phyloP scores from a whole-genome alignment of 1,284 basidiomycete genomes.

The Puccinia novopanici region DNA sequence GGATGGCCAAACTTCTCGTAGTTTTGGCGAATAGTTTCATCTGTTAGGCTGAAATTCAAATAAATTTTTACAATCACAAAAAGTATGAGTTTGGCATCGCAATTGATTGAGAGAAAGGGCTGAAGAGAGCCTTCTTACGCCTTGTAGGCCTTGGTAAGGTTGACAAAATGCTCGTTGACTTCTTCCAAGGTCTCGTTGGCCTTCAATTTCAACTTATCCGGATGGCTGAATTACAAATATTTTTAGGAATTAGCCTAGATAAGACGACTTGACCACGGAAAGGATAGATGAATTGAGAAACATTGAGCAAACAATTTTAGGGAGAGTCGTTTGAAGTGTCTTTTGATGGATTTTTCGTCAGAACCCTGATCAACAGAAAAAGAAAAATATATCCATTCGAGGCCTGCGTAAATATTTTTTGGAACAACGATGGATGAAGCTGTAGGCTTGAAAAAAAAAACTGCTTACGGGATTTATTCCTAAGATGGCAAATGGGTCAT shows the following conservation, averaged over 20 bases:
- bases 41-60: slow-evolving; percentile 70
- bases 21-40: slow-evolving; percentile 89
- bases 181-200: slow-evolving; percentile 83
- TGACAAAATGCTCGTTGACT: slow-evolving; percentile 85
- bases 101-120: too few species aligned
- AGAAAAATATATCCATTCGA: too few species aligned
- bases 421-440: background rate
- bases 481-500: slow-evolving; percentile 93
- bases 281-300: background rate
- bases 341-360: slow-evolving; percentile 89
- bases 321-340: slow-evolving; percentile 90
- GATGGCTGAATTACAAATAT: slow-evolving; percentile 69
- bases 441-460: background rate
- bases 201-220: slow-evolving; percentile 85
- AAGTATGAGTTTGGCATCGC: background rate
- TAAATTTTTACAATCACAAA: background rate
- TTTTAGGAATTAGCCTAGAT: background rate
- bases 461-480: slow-evolving; percentile 70
- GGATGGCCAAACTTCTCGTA: slow-evolving; percentile 90
- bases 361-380: too few species aligned
- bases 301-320: slow-evolving; percentile 70
- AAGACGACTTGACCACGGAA: too few species aligned
- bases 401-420: slow-evolving; percentile 59
- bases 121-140: slow-evolving; percentile 65
- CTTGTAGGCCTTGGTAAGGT: slow-evolving; percentile 98